These are phyloP conservation scores for Cyclotella kingstonii DNA, from an alignment of 108 stramenopile genomes.

Conservation along the genomic window DNA sequence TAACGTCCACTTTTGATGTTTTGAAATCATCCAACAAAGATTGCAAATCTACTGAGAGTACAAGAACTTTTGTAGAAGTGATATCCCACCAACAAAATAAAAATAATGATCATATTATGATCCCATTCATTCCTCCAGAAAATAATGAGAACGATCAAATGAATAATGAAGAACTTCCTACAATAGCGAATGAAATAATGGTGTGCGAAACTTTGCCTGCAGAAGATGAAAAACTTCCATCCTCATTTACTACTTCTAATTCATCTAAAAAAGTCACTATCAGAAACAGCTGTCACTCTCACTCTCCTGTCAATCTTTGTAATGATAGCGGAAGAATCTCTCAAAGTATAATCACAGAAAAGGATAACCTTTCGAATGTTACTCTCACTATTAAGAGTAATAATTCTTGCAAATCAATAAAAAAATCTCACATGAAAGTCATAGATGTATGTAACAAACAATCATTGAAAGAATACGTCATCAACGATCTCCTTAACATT, in stretches of 20 bases:
- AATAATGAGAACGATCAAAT: background rate
- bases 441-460: conserved; percentile 19
- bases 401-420: conserved; percentile 9
- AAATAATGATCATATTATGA: background rate
- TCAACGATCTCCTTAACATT: conserved; percentile 46
- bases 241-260: background rate
- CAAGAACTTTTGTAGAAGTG: conserved; percentile 18
- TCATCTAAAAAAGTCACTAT: background rate
- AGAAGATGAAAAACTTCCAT: background rate
- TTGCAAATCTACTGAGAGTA: conserved; percentile 4
- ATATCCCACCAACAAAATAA: background rate
- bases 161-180: background rate
- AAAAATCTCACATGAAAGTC: background rate
- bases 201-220: too few species aligned
- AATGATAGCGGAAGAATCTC: too few species aligned
- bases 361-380: conserved; percentile 1
- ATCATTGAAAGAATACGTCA: conserved; percentile 39
- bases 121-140: conserved; percentile 3
- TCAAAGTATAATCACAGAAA: too few species aligned
- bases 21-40: conserved; percentile 16
- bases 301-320: background rate
- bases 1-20: conserved; percentile 18
- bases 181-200: conserved; percentile 9
- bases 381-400: conserved; percentile 12
- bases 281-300: conserved; percentile 8